A percentile compares a stretch with the other conserved stretches of the same genome.
Evolutionary conservation across 306 rosid species (phyloP).

Genomic region (Dryas octopetala): DNA sequence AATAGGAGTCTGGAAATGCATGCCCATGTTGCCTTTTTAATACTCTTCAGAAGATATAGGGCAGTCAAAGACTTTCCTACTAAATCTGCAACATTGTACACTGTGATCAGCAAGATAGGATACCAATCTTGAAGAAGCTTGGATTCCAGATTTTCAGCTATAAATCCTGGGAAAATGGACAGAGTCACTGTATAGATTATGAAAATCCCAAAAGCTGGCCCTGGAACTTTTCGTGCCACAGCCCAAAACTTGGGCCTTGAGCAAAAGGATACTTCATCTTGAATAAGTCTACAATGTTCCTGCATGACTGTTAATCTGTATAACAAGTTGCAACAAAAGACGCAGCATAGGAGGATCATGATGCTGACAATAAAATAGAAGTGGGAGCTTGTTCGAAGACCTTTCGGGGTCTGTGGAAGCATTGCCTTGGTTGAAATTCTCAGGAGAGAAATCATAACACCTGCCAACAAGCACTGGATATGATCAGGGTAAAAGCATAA

Average conservation of each 20-base stretch:
- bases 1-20: slow-evolving; percentile 63
- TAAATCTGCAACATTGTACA: slow-evolving; percentile 71
- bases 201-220: slow-evolving; percentile 72
- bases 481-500: neutral
- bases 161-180: slow-evolving; percentile 87
- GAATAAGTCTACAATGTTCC: slow-evolving; percentile 42
- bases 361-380: slow-evolving; percentile 73
- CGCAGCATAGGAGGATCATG: slow-evolving; percentile 67
- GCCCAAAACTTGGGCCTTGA: slow-evolving; percentile 53
- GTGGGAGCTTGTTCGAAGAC: slow-evolving; percentile 80
- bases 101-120: slow-evolving; percentile 77
- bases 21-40: slow-evolving; percentile 58
- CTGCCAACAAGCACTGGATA: slow-evolving; percentile 44
- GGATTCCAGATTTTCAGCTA: slow-evolving; percentile 76
- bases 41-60: slow-evolving; percentile 50
- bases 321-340: slow-evolving; percentile 64
- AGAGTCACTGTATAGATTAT: slow-evolving; percentile 71
- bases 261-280: slow-evolving; percentile 36
- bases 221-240: slow-evolving; percentile 53
- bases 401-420: slow-evolving; percentile 74
- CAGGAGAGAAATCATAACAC: slow-evolving; percentile 68
- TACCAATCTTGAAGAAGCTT: slow-evolving; percentile 78
- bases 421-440: slow-evolving; percentile 85
- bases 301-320: slow-evolving; percentile 75
- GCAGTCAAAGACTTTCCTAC: slow-evolving; percentile 81